phyloP scores from a whole-genome alignment of 371 early-diverging fungal species.

The Amoeboaphelidium protococcarum region DNA sequence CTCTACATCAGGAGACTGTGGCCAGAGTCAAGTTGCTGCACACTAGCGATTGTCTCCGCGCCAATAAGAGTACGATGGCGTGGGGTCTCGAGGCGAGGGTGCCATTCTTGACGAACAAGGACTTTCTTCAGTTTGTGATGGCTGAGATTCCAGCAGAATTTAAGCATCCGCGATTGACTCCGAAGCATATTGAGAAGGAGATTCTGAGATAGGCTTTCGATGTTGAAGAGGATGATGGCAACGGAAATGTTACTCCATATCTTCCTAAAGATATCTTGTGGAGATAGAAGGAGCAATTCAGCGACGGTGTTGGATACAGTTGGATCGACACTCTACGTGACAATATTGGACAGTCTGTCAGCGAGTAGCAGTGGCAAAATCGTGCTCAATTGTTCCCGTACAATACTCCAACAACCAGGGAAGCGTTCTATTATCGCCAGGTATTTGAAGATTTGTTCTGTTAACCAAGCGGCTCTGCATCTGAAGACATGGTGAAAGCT shows the following conservation, averaged over 20 bases:
- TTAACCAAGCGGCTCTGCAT: no score
- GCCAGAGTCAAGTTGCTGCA: conserved; percentile 74
- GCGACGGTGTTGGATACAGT: conserved; percentile 84
- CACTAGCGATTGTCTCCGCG: conserved; percentile 76
- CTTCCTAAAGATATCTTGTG: conserved; percentile 69
- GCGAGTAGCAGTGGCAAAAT: conserved; percentile 40
- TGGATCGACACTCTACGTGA: conserved; percentile 84
- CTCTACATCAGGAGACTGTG: conserved; percentile 66
- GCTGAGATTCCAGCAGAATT: conserved; percentile 51
- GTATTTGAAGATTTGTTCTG: conserved; percentile 64
- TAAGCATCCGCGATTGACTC: conserved; percentile 9
- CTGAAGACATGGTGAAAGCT: neutral
- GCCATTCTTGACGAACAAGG: conserved; percentile 63
- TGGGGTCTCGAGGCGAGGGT: conserved; percentile 95
- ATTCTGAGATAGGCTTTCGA: conserved; percentile 22
- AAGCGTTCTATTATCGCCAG: conserved; percentile 76
- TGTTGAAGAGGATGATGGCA: neutral
- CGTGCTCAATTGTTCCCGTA: conserved; percentile 43
- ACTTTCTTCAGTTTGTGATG: conserved; percentile 43
- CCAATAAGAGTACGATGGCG: conserved; percentile 95
- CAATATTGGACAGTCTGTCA: conserved; percentile 29
- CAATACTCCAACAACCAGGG: conserved; percentile 79
- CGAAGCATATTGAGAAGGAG: conserved; percentile 42
- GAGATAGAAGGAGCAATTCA: conserved; percentile 95
- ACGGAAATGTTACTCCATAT: conserved; percentile 26